phyloP scores from a whole-genome alignment of 768 basidiomycete species.

The Trametes villosa region DNA sequence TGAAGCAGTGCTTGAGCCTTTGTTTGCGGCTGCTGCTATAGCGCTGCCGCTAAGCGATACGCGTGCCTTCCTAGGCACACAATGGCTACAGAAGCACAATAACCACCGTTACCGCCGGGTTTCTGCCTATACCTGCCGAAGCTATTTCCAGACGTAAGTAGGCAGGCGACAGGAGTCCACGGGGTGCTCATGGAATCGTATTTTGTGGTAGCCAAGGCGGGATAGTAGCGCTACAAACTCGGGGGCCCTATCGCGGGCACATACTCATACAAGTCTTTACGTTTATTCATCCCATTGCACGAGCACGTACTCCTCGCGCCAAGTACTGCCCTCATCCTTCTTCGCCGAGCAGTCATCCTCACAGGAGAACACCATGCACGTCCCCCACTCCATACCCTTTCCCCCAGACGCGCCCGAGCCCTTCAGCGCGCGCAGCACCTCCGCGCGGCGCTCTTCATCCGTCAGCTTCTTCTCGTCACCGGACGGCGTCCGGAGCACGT shows the following conservation, averaged over 20 bases:
- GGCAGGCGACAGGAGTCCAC: too few species aligned
- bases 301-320: constrained; percentile 77
- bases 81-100: constrained; percentile 3
- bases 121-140: neutral
- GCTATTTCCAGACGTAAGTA: neutral
- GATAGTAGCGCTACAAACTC: constrained; percentile 1
- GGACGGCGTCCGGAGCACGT: constrained; percentile 55
- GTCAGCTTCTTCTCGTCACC: constrained; percentile 42
- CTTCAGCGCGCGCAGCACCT: constrained; percentile 60
- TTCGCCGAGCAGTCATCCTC: constrained; percentile 60
- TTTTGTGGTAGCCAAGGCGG: too few species aligned
- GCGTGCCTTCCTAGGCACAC: neutral
- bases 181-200: too few species aligned
- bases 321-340: constrained; percentile 47
- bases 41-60: constrained; percentile 1
- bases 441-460: constrained; percentile 72
- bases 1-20: neutral
- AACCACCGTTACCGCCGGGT: neutral
- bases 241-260: neutral
- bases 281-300: constrained; percentile 74
- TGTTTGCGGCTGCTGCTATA: constrained; percentile 6
- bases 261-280: neutral
- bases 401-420: constrained; percentile 46
- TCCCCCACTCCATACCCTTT: constrained; percentile 93
- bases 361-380: constrained; percentile 88